Evolutionary conservation across 1,284 basidiomycete species (phyloP), one percentile per base, ranked within the genome.

Genomic region (Takashimella koratensis): DNA sequence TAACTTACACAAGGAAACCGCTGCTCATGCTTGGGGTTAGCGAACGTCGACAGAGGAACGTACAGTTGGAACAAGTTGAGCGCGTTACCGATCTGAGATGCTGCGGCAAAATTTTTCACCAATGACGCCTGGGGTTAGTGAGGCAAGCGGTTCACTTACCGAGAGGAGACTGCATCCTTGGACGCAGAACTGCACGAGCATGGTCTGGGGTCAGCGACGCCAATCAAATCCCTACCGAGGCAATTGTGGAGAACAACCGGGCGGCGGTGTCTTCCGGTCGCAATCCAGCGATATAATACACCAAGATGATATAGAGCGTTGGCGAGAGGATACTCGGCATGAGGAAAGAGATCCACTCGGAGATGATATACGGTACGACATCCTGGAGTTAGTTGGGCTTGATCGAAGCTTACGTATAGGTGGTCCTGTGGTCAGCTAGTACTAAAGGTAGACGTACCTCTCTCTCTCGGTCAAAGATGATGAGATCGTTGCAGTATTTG

Each of bases 401-500:
- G n/a, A n/a, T n/a, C n/a, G n/a, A n/a, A n/a, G 68, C 72, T 48
- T 22, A 66, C 61, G 52, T 75, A 76, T 2, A 77, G 63, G 23
- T 69, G 60, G 54, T 79, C 79, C 51, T 64, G 26, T 19, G n/a
- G 21, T 27, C 24, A 27, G 19, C 10, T 47, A 10, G 36, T 3
- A 13, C 2, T 30, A 19, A n/a, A 26, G 25, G 26, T 4, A 13
- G 54, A 54, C 48, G 23, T 60, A n/a, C 67, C 55, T 79, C 78
- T 22, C 74, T 69, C 56, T 81, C 79, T 5, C 79, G 75, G 57
- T 81, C 79, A 49, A 81, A 81, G 44, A 80, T 73, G 52, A 77
- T 64, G 16, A 81, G 68, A 39, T 76, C 74, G 10, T 66, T 68
- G 58, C 72, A 77, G 57, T 67, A 75, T 49, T 75, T 71, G 56